Evolutionary conservation across 441 rosid species (phyloP).

Genomic region (Populus trichocarpa): DNA sequence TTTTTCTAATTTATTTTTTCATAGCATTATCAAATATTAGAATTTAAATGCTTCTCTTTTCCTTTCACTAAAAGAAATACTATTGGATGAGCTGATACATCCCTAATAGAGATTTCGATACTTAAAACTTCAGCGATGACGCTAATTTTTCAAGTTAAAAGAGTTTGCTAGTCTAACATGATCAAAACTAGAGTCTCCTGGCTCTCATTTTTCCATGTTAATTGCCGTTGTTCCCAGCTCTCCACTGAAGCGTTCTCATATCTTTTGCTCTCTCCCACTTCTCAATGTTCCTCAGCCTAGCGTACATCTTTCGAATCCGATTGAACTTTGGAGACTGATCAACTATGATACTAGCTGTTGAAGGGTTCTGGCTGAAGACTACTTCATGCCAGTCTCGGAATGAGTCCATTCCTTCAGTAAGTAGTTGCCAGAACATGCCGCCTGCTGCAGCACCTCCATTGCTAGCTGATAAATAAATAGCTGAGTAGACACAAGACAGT

Average conservation of each 20-base stretch:
- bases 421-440: constrained; percentile 71
- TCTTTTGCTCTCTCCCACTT: constrained; percentile 40
- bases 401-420: constrained; percentile 55
- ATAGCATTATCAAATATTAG: too few relatives aligned
- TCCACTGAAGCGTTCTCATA: background rate
- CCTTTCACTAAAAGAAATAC: too few relatives aligned
- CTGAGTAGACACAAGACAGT: constrained; percentile 34
- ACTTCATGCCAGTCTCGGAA: constrained; percentile 62
- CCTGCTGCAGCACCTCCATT: constrained; percentile 58
- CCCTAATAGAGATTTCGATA: too few relatives aligned
- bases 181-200: background rate
- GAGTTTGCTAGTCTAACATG: background rate
- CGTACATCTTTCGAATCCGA: constrained; percentile 48
- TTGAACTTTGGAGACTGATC: constrained; percentile 57
- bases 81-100: too few relatives aligned
- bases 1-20: too few relatives aligned
- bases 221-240: constrained; percentile 8
- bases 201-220: constrained; percentile 19
- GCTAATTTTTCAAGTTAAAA: too few relatives aligned
- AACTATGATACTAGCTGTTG: constrained; percentile 40
- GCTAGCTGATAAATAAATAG: constrained; percentile 51
- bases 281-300: constrained; percentile 35
- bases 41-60: too few relatives aligned
- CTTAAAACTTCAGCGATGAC: too few relatives aligned
- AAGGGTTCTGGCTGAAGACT: constrained; percentile 43